Base-by-base conservation (phyloP, 306 rosid genomes). In the Begonia masoniana region DNA sequence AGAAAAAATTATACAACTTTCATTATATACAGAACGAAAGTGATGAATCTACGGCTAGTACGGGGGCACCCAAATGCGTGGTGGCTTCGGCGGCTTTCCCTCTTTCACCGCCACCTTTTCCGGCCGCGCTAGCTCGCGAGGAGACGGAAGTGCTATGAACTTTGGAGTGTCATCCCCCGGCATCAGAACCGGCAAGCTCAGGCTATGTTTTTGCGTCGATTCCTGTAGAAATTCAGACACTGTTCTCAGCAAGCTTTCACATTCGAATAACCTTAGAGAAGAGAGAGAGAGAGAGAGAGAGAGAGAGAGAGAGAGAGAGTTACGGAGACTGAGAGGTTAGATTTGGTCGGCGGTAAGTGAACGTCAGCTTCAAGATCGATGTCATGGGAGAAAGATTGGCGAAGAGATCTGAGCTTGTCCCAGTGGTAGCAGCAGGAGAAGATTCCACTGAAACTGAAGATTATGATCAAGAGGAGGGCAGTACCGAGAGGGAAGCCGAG, bases 341-440 rank as follows among this genome's bases (percentile, higher is more conserved):
- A 61, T 54, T 82, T 83, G 59, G 79, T 31, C 15, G 78, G 70
- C 15, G 72, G 51, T 4, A 72, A 55, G 12, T 68, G 78, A 39
- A 64, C 46, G 52, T 61, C 84, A 14, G 50, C 14, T 47, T 65
- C 63, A 21, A 68, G 16, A 51, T 74, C 54, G 0, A 56, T 13
- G 36, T 42, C 68, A 9, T 56, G 50, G 21, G 69, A 55, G 62
- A 66, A 24, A 19, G 97, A 76, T 15, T 61, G 74, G 6, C 77
- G 92, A 65, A 91, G 65, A 2, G 96, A 76, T 42, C 94, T 76
- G 77, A 85, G 67, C 61, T 83, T 91, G 62, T 91, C 97, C 96
- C 97, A 85, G 67, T 91, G 97, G 70, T 91, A 91, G 68, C 94
- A 91, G 67, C 96, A 91, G 6, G 97, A 85, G 84, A 91, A 85